Conservation (phyloP, 352 stramenopile genomes). For the Phytopythium cucurbitacearum region DNA sequence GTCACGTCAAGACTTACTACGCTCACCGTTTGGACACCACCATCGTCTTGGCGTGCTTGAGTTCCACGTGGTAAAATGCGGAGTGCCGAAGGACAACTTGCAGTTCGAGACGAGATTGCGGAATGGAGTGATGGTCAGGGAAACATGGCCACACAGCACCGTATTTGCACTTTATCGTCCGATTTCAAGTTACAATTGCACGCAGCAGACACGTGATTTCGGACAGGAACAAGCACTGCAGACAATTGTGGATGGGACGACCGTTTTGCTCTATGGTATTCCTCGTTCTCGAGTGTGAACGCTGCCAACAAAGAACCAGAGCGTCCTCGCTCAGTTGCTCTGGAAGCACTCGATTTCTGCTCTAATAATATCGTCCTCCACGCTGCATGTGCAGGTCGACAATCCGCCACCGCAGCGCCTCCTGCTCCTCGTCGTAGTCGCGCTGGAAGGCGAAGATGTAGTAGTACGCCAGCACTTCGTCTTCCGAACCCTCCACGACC, state of each 20-base stretch:
- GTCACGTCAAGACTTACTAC: no score
- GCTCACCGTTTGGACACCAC: neutral
- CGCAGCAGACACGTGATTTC: no score
- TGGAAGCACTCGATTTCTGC: neutral
- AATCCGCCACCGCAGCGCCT: slow-evolving; percentile 80
- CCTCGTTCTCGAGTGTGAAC: neutral
- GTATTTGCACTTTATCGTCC: no score
- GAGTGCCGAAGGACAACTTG: neutral
- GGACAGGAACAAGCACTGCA: no score
- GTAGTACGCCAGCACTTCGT: slow-evolving; percentile 96
- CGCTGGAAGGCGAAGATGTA: slow-evolving; percentile 98
- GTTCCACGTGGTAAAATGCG: neutral
- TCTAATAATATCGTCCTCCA: slow-evolving; percentile 75
- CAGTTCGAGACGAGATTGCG: slow-evolving; percentile 1
- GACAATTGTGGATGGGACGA: no score
- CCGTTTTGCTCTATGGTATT: slow-evolving; percentile 5
- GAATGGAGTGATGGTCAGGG: slow-evolving; percentile 29
- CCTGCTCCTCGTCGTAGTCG: slow-evolving; percentile 94
- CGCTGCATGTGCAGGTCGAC: slow-evolving; percentile 87
- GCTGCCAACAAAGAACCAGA: neutral
- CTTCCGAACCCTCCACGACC: slow-evolving; percentile 95
- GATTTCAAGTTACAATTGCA: no score
- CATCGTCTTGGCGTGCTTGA: slow-evolving; percentile 1
- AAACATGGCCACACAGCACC: slow-evolving; percentile 10
- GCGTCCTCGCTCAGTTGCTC: neutral